Conservation (phyloP, 331 rosid species). For the Phaseolus coccineus region DNA sequence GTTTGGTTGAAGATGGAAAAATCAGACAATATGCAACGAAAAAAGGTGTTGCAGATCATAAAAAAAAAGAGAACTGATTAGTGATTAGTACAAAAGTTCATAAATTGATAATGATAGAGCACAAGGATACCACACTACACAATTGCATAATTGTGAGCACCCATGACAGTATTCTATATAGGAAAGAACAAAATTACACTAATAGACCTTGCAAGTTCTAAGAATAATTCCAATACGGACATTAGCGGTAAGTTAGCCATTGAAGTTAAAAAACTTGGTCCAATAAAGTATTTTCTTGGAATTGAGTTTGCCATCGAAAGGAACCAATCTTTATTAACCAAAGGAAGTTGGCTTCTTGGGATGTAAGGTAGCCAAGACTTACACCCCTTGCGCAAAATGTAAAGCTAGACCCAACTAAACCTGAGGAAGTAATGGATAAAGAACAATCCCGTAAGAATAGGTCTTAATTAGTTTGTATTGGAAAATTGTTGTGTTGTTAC, state of each 20-base stretch:
- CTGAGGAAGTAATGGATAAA: too few relatives aligned
- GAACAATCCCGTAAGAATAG: too few relatives aligned
- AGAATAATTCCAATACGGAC: constrained; percentile 5
- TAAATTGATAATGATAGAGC: constrained; percentile 28
- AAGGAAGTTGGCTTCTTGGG: too few relatives aligned
- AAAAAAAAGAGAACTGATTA: constrained; percentile 25
- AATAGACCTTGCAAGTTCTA: constrained; percentile 8
- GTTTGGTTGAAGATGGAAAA: constrained; percentile 43
- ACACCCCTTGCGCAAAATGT: too few relatives aligned
- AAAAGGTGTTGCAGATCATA: constrained; percentile 3
- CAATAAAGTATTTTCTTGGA: too few relatives aligned
- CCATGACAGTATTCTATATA: background rate
- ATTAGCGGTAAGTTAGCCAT: background rate
- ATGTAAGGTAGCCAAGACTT: too few relatives aligned
- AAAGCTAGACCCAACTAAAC: too few relatives aligned
- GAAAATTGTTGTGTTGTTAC: too few relatives aligned
- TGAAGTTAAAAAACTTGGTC: too few relatives aligned
- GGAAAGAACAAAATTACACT: constrained; percentile 3
- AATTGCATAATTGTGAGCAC: background rate
- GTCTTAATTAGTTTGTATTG: too few relatives aligned
- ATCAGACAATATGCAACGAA: constrained; percentile 40
- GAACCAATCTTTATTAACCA: too few relatives aligned
- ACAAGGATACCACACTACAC: background rate
- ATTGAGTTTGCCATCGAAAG: too few relatives aligned
- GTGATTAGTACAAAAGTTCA: constrained; percentile 22